Conservation (phyloP, 108 stramenopile species). For the Nitzschia inconspicua region DNA sequence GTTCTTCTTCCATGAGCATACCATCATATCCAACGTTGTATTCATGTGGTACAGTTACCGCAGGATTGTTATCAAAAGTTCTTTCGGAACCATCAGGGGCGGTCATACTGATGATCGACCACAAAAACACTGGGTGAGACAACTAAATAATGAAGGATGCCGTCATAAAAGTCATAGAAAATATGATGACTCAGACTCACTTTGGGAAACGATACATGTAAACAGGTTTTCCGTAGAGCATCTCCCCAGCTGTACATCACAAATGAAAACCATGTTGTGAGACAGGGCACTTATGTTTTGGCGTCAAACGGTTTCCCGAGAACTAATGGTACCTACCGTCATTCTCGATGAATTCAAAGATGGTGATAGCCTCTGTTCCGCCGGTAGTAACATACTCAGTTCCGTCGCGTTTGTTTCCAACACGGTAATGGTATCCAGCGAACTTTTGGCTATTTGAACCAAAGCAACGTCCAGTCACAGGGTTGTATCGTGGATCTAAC, state of each 20-base stretch:
- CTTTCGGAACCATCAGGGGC: conserved; percentile 17
- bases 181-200: not conserved
- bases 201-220: conserved; percentile 26
- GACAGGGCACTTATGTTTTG: too few relatives aligned
- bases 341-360: conserved; percentile 28
- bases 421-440: conserved; percentile 30
- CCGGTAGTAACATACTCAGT: conserved; percentile 25
- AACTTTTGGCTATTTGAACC: conserved; percentile 37
- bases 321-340: too few relatives aligned
- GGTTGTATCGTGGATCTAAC: conserved; percentile 28
- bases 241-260: too few relatives aligned
- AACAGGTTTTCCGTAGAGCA: conserved; percentile 27
- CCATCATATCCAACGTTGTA: conserved; percentile 24
- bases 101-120: conserved; percentile 28
- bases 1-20: conserved; percentile 2
- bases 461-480: conserved; percentile 14
- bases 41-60: conserved; percentile 22
- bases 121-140: not conserved
- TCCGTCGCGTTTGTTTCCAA: conserved; percentile 16
- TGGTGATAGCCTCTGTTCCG: conserved; percentile 29
- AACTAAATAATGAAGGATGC: not conserved
- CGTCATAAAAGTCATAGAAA: not conserved
- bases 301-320: too few relatives aligned
- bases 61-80: conserved; percentile 26
- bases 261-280: too few relatives aligned